These are phyloP conservation scores for Mixia osmundae DNA, from an alignment of 1,284 basidiomycete genomes.

Conservation along the genomic window DNA sequence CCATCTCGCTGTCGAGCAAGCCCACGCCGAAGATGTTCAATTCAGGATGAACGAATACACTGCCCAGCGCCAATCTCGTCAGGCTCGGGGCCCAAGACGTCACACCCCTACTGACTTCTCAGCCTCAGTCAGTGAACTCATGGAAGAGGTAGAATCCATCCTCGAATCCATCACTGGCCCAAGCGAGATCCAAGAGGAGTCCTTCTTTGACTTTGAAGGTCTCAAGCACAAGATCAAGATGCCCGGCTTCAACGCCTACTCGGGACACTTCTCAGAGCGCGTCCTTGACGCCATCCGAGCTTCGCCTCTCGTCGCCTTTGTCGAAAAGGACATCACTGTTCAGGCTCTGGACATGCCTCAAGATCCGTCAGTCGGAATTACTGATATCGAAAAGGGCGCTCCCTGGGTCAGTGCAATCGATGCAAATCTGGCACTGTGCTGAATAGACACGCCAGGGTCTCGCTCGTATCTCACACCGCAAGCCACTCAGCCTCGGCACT, in stretches of 20 bases:
- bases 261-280: slow-evolving; percentile 53
- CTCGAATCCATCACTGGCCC: too few species aligned
- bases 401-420: slow-evolving; percentile 51
- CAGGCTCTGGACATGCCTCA: slow-evolving; percentile 34
- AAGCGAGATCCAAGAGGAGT: not conserved
- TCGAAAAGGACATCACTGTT: slow-evolving; percentile 82
- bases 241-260: slow-evolving; percentile 46
- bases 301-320: slow-evolving; percentile 73
- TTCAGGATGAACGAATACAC: too few species aligned
- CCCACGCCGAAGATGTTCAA: slow-evolving; percentile 26
- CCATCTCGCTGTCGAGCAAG: slow-evolving; percentile 27
- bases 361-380: too few species aligned
- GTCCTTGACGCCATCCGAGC: slow-evolving; percentile 57
- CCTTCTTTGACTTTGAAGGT: slow-evolving; percentile 27
- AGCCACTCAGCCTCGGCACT: slow-evolving; percentile 49
- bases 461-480: slow-evolving; percentile 77
- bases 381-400: slow-evolving; percentile 40
- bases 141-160: too few species aligned
- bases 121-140: not conserved
- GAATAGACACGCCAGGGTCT: slow-evolving; percentile 40
- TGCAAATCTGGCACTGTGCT: slow-evolving; percentile 3
- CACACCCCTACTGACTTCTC: too few species aligned
- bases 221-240: slow-evolving; percentile 46
- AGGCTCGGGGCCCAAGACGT: too few species aligned
- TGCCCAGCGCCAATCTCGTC: too few species aligned